Conservation (phyloP, 1,284 basidiomycete species). For the Agaricales sp. region DNA sequence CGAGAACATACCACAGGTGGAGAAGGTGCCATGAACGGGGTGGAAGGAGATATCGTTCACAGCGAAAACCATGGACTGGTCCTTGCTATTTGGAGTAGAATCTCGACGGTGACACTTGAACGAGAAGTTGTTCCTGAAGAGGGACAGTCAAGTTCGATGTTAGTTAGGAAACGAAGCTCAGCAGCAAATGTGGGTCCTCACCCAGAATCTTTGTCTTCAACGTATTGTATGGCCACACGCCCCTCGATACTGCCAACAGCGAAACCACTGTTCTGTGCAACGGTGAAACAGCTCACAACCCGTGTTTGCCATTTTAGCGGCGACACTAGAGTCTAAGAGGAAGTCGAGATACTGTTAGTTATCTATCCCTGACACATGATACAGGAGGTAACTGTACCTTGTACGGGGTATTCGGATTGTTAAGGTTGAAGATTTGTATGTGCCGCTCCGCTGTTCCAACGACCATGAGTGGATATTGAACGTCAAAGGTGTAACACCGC, state of each 20-base stretch:
- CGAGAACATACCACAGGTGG: constrained; percentile 81
- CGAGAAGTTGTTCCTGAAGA: constrained; percentile 57
- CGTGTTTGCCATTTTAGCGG: constrained; percentile 95
- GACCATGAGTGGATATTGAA: constrained; percentile 80
- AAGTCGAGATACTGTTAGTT: constrained; percentile 4
- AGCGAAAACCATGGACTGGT: constrained; percentile 77
- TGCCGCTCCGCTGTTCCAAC: constrained; percentile 92
- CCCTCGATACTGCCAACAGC: constrained; percentile 95
- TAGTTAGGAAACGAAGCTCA: background rate
- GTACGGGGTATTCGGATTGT: constrained; percentile 67
- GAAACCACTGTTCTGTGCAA: constrained; percentile 61
- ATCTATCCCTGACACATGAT: no score
- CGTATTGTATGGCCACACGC: constrained; percentile 91
- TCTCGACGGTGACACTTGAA: constrained; percentile 95
- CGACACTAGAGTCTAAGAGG: constrained; percentile 57
- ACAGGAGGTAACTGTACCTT: constrained; percentile 31
- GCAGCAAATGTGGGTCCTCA: constrained; percentile 16
- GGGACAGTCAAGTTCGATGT: no score
- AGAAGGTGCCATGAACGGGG: constrained; percentile 88
- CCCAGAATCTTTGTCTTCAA: constrained; percentile 51
- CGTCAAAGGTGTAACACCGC: constrained; percentile 83
- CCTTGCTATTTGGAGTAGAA: constrained; percentile 48
- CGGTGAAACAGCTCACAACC: constrained; percentile 79
- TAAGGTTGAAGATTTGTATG: constrained; percentile 83
- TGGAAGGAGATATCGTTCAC: constrained; percentile 94